phyloP scores from a whole-genome alignment of 768 basidiomycete genomes.

The Pisolithus orientalis region DNA sequence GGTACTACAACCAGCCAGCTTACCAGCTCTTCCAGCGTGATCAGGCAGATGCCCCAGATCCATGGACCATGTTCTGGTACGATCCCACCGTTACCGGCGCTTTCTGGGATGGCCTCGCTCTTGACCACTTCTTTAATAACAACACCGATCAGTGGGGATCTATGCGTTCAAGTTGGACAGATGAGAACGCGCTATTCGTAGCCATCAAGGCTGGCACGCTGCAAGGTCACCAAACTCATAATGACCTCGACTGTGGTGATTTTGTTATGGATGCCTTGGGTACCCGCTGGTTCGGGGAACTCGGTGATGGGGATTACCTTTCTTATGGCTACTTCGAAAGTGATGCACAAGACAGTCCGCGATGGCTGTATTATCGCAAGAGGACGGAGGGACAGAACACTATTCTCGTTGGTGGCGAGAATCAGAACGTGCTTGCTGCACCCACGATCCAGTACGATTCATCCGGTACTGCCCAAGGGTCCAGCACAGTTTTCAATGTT shows the following conservation, averaged over 20 bases:
- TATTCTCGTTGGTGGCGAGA: slow-evolving; percentile 62
- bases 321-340: slow-evolving; percentile 70
- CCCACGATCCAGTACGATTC: slow-evolving; percentile 52
- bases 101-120: slow-evolving; percentile 81
- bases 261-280: slow-evolving; percentile 95
- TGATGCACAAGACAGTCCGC: slow-evolving; percentile 58
- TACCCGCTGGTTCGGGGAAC: slow-evolving; percentile 90
- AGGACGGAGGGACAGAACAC: slow-evolving; percentile 98
- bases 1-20: slow-evolving; percentile 59
- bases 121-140: slow-evolving; percentile 81
- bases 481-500: slow-evolving; percentile 70
- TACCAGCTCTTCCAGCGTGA: slow-evolving; percentile 92
- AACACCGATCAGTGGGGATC: slow-evolving; percentile 77
- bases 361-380: slow-evolving; percentile 96
- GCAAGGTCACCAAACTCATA: slow-evolving; percentile 87
- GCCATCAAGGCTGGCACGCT: slow-evolving; percentile 84
- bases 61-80: slow-evolving; percentile 94
- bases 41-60: slow-evolving; percentile 73
- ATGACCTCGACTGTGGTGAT: slow-evolving; percentile 90
- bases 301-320: slow-evolving; percentile 84
- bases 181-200: slow-evolving; percentile 73
- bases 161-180: slow-evolving; percentile 92
- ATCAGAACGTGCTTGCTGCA: slow-evolving; percentile 72
- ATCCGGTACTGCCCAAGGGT: slow-evolving; percentile 66
- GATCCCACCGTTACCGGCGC: slow-evolving; percentile 76